Conservation (phyloP, 73 alveolate species). For the Tetrahymena borealis region DNA sequence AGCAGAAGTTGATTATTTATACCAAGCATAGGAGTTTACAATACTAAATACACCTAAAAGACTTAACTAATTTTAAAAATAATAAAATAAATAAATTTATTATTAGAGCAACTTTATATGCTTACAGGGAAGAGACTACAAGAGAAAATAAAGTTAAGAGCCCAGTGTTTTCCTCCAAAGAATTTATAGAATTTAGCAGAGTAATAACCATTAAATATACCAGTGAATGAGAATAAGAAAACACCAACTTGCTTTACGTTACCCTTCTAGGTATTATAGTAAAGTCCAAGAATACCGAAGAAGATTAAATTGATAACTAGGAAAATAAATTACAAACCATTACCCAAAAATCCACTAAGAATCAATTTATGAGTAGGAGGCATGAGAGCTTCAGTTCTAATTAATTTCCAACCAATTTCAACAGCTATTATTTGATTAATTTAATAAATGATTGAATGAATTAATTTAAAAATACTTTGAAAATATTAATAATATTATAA, state of each 20-base stretch:
- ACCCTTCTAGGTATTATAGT: slow-evolving; percentile 19
- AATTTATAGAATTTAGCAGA: slow-evolving; percentile 21
- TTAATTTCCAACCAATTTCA: slow-evolving; percentile 31
- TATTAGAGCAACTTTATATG: background rate
- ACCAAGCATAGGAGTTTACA: background rate
- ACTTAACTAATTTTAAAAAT: background rate
- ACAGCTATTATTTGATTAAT: too few relatives aligned
- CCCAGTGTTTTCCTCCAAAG: slow-evolving; percentile 42
- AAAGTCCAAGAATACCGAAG: slow-evolving; percentile 17
- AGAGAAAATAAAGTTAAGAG: slow-evolving; percentile 6
- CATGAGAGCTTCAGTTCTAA: slow-evolving; percentile 23
- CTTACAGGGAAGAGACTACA: slow-evolving; percentile 11
- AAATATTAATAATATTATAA: background rate
- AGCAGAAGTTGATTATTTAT: slow-evolving; percentile 3
- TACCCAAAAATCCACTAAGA: slow-evolving; percentile 30
- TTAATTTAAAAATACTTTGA: background rate
- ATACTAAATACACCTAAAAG: background rate
- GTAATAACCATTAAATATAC: slow-evolving; percentile 34
- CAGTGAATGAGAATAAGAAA: slow-evolving; percentile 22
- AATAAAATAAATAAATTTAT: background rate
- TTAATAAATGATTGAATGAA: too few relatives aligned
- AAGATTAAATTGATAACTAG: background rate
- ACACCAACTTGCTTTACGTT: slow-evolving; percentile 19
- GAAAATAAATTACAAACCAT: slow-evolving; percentile 16
- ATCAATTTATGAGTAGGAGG: slow-evolving; percentile 30